These are phyloP conservation scores for Aspergillus cavernicola DNA, from an alignment of 495 filamentous ascomycete genomes.

Conservation along the genomic window DNA sequence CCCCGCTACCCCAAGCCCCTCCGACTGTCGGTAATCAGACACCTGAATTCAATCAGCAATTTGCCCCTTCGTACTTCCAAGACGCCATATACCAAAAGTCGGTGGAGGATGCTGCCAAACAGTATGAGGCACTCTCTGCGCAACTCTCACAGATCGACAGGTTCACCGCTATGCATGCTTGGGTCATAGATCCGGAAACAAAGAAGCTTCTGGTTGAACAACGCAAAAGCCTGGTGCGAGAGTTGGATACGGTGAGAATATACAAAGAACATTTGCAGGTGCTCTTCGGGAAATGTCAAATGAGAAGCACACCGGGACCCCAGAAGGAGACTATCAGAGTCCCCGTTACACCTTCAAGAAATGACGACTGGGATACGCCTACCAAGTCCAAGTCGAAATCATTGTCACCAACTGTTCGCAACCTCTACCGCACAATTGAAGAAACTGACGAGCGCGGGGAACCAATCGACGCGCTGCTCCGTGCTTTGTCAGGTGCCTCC, in stretches of 20 bases:
- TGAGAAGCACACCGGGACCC: not conserved
- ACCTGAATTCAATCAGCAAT: conserved; percentile 7
- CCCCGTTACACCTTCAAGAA: not conserved
- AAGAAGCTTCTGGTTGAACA: conserved; percentile 34
- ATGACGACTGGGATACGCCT: conserved; percentile 1
- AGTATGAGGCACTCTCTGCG: conserved; percentile 24
- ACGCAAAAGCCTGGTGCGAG: conserved; percentile 33
- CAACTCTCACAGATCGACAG: conserved; percentile 35
- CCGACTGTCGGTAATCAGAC: not conserved
- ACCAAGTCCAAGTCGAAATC: conserved; percentile 9
- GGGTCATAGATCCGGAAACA: conserved; percentile 29
- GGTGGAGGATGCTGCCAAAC: conserved; percentile 24
- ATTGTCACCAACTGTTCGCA: conserved; percentile 15
- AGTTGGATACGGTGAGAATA: conserved; percentile 33
- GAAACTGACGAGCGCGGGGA: conserved; percentile 20
- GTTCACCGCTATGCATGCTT: conserved; percentile 37
- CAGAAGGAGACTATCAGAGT: not conserved
- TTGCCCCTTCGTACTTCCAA: conserved; percentile 1
- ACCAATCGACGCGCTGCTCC: conserved; percentile 21
- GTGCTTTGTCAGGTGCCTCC: conserved; percentile 22
- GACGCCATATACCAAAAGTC: conserved; percentile 12
- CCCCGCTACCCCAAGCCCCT: conserved; percentile 1
- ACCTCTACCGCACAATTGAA: conserved; percentile 25
- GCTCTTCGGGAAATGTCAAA: conserved; percentile 10
- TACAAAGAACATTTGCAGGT: conserved; percentile 34